Evolutionary conservation across 2,329 filamentous ascomycete genomes (phyloP), one percentile per base, ranked within the genome.

Genomic region (Diaporthe vexans): DNA sequence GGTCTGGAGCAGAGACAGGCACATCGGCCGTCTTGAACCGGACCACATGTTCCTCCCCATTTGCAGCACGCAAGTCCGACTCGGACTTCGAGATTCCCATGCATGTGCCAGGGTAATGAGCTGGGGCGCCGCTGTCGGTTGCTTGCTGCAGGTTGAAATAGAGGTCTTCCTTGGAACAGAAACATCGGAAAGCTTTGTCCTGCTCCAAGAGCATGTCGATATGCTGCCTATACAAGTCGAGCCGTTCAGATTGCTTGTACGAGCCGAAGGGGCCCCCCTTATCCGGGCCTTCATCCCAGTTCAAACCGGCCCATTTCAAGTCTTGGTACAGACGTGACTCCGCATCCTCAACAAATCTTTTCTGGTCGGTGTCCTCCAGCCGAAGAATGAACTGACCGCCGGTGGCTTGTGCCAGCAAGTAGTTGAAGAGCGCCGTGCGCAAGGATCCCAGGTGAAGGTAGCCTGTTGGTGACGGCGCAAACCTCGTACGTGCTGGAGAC

Each of bases 321-420:
- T 98, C 96, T 74, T 93, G 86, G 77, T 93, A 94, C 4, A 99
- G 85, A 72, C 92, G 90, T 75, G 92, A 83, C 81, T 98, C 95
- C 1, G 97, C 95, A 80, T 93, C 95, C 0, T 87, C 84, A 5
- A 98, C 91, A 11, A 96, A 92, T 75, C 97, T 91, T 85, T 93
- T 94, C 88, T 94, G 94, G 84, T 98, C 97, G 6, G 97, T 99
- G 82, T 99, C 97, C 85, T 99, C 97, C 76, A 99, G 92, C 13
- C 97, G 91, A 67, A 99, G 85, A 15, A 99, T 84, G 79, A 99
- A 99, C 81, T 97, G 93, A 9, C 97, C 97, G 6, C 93, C 92
- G 0, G 97, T 98, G 3, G 93, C 91, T 79, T 92, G 94, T 0
- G 97, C 95, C n/a, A 97, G 88, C 6, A 99, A 86, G 78, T 96